Percentiles rank a stretch among this genome's conserved stretches.
These are phyloP conservation scores for Corrigiola litoralis DNA, from an alignment of 179 eudicot species.

Conservation along the genomic window DNA sequence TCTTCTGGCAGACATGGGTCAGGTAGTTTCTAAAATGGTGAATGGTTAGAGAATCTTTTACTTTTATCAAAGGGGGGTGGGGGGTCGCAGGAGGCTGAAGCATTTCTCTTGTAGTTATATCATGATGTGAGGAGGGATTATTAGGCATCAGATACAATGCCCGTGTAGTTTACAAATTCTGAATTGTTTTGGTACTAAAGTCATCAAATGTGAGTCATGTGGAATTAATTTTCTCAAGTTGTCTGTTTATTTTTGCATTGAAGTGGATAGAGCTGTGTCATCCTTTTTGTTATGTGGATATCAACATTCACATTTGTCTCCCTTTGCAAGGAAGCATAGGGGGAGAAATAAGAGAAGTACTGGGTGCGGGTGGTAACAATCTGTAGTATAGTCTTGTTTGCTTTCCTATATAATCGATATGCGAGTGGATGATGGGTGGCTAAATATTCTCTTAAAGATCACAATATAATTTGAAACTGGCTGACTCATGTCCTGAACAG, in stretches of 20 bases:
- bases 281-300: background rate
- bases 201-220: background rate
- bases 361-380: no score
- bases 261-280: background rate
- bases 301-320: background rate
- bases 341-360: no score
- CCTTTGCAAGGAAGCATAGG: background rate
- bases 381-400: no score
- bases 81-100: background rate
- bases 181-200: background rate
- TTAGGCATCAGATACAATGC: background rate
- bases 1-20: conserved; percentile 91
- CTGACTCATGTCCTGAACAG: no score
- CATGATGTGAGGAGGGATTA: background rate
- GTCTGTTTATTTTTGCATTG: background rate
- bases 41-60: background rate
- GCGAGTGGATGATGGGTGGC: background rate
- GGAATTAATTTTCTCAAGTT: background rate
- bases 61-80: background rate
- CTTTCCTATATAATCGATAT: no score
- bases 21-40: conserved; percentile 40
- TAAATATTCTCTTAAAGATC: background rate
- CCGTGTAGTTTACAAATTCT: background rate
- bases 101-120: background rate
- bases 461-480: no score